These are phyloP conservation scores for Ustilago esculenta DNA, from an alignment of 1,284 basidiomycete species.

Conservation along the genomic window DNA sequence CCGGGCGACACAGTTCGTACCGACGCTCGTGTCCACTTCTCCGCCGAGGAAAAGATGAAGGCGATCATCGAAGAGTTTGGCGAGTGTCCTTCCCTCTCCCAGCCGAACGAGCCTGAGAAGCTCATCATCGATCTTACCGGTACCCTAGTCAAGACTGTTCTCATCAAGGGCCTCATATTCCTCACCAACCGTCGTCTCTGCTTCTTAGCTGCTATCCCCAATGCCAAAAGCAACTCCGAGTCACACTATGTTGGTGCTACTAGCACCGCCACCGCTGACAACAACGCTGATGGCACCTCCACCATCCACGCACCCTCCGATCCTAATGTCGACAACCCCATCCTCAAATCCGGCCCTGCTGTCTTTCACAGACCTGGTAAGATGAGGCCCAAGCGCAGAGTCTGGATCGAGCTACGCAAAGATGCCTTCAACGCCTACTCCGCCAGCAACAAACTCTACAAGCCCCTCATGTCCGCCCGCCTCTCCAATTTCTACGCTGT, in stretches of 20 bases:
- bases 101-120: constrained; percentile 43
- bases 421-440: constrained; percentile 53
- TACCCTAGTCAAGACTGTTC: constrained; percentile 53
- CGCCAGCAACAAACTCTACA: constrained; percentile 56
- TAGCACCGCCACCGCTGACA: not conserved
- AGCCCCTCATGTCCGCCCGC: constrained; percentile 50
- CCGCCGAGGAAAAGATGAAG: constrained; percentile 43
- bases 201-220: constrained; percentile 57
- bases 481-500: constrained; percentile 49
- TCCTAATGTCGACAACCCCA: constrained; percentile 39
- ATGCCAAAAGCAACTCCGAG: constrained; percentile 4
- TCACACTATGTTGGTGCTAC: not conserved
- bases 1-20: constrained; percentile 22
- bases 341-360: constrained; percentile 53
- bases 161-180: constrained; percentile 55
- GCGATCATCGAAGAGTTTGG: constrained; percentile 58
- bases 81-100: constrained; percentile 24
- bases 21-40: constrained; percentile 16
- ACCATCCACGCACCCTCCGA: constrained; percentile 12
- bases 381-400: constrained; percentile 45
- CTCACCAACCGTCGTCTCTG: constrained; percentile 58
- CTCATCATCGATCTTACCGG: constrained; percentile 42
- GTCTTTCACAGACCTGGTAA: constrained; percentile 49
- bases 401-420: constrained; percentile 56
- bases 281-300: not conserved